Conservation (phyloP, 306 rosid species). For the Pterocarpus santalinus region DNA sequence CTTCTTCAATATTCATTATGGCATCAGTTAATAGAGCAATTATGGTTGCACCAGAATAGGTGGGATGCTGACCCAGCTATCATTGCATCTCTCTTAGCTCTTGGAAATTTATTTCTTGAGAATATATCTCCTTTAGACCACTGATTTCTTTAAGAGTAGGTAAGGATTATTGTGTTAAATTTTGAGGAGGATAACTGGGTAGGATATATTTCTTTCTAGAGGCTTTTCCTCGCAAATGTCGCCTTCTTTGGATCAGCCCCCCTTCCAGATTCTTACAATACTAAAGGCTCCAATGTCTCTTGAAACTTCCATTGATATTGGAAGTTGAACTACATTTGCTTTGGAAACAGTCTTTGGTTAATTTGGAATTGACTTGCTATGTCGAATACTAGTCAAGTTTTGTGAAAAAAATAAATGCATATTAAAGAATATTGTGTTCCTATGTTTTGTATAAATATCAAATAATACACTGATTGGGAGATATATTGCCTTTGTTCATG, state of each 20-base stretch:
- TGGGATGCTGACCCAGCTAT: background rate
- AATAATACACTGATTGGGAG: background rate
- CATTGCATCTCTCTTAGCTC: background rate
- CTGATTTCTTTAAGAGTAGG: slow-evolving; percentile 2
- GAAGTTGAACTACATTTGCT: background rate
- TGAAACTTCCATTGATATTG: background rate
- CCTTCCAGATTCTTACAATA: background rate
- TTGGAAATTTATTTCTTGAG: background rate
- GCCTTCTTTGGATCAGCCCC: background rate
- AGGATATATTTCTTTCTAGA: background rate
- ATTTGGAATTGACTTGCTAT: background rate
- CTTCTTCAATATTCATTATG: background rate
- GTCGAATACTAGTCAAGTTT: background rate
- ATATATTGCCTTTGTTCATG: background rate
- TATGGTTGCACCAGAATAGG: background rate
- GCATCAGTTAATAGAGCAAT: background rate
- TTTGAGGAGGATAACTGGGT: slow-evolving; percentile 6
- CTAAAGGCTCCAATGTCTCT: background rate
- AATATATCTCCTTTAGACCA: background rate
- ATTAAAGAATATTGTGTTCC: slow-evolving; percentile 8
- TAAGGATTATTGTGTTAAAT: background rate
- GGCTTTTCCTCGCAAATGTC: background rate
- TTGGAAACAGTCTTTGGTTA: too few relatives aligned
- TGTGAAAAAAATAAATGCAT: background rate
- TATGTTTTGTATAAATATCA: background rate